Evolutionary conservation across 1,284 basidiomycete genomes (phyloP), one percentile per base, ranked within the genome.

Genomic region (Ceratobasidium sp.): DNA sequence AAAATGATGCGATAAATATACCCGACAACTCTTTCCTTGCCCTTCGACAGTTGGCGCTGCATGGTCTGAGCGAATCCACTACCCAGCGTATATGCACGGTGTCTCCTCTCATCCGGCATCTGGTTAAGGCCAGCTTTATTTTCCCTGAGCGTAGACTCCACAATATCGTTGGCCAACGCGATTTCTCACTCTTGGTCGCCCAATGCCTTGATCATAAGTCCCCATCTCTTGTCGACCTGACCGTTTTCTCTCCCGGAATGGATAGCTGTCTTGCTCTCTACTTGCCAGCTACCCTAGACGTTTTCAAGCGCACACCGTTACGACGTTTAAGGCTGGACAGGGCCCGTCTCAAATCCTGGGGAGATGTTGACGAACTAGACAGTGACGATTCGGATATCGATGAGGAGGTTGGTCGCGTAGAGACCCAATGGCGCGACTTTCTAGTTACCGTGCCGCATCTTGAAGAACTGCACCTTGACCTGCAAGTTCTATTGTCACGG

Each of bases 381-480:
- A 41, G 8, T 16, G 19, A 49, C 14, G 49, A 53, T 11, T 22
- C n/a, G 9, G 39, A 29, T 41, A 19, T 19, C 19, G 16, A 19
- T 9, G 49, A 66, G 1, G 31, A 34, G 7, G 0, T 34, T 7
- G 27, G 27, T 14, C 13, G 8, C 16, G 16, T 54, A 11, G 31
- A 54, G 22, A 27, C 54, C 16, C 46, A 39, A 4, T 66, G 64
- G 64, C 34, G 37, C 14, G 27, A 66, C 29, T 53, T 54, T 53
- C 22, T 41, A 16, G 11, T 13, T 7, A n/a, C 43, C 14, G 22
- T 66, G 48, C 49, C 64, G 9, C 31, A 51, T 19, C 31, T 66
- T 4, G 34, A 66, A n/a, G 64, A 53, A 37, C 31, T 66, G 2
- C 29, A 41, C 2, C 34, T 66, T 31, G 24, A 66, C 14, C 6